These are phyloP conservation scores for Selaginella moellendorffii DNA, from an alignment of 75 land plant genomes.

Conservation along the genomic window DNA sequence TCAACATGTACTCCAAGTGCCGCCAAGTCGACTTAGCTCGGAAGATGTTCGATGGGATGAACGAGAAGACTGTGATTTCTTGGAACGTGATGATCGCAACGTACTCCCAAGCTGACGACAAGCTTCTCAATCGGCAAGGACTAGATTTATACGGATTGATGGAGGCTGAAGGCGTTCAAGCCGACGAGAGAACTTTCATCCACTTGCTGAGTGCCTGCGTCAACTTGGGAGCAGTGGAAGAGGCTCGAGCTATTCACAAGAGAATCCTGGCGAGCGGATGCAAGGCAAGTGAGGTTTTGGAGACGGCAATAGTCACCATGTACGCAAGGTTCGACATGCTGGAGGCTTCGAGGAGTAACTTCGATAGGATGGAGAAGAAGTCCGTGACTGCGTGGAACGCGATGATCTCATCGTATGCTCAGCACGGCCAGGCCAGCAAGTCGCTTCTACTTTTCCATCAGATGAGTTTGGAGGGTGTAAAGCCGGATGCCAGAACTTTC, in stretches of 20 bases:
- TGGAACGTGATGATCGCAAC: background rate
- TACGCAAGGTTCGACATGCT: background rate
- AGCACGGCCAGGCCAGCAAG: background rate
- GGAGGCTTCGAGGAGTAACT: background rate
- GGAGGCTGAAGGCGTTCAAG: background rate
- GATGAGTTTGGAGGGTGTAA: background rate
- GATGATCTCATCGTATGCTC: background rate
- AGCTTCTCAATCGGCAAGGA: background rate
- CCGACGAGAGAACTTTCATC: background rate
- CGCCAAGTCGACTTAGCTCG: background rate
- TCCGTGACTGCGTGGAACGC: background rate
- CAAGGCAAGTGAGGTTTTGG: background rate
- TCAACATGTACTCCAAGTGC: background rate
- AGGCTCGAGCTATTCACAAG: background rate
- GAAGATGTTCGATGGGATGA: background rate
- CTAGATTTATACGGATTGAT: background rate
- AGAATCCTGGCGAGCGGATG: background rate
- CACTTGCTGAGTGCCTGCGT: background rate
- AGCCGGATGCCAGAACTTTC: background rate
- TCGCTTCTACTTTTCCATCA: background rate
- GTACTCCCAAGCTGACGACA: background rate
- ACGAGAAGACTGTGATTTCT: background rate
- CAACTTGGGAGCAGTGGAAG: background rate
- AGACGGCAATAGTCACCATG: background rate
- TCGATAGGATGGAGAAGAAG: background rate